Evolutionary conservation across 1,284 basidiomycete species (phyloP), one percentile per base, ranked within the genome.

Genomic region (Ganoderma meredithae): DNA sequence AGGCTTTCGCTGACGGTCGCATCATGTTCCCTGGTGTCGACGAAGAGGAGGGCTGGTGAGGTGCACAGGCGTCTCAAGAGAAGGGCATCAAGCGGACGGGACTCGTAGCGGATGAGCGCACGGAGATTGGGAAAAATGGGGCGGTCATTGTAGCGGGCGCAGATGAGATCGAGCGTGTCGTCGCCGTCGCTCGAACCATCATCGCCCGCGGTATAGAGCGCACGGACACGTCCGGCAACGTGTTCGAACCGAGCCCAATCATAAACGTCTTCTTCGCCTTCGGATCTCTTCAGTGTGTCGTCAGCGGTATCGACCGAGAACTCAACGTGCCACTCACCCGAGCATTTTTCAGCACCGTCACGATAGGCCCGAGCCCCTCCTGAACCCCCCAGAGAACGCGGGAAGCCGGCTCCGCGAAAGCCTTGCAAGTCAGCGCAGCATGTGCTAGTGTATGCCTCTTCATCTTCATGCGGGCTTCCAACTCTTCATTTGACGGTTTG

Each of bases 391-490:
- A 61, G 7, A 61, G 60, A 9, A 31, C 27, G 5, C 27, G 22
- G 1, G 60, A 43, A 31, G 60, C 60, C 2, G 60, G 60, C 1
- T 44, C 60, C 27, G 27, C 12, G 19, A 61, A 61, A 9, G 60
- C 60, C 9, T 33, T 43, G 27, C 60, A 61, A 3, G 60, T 61
- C 1, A 43, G 60, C 31, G 60, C 60, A 1, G 60, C 60, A 25
- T 15, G 12, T 22, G 60, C 43, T 2, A 61, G 41, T 5, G 60
- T 33, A 31, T 5, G 31, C 43, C 43, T 61, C 52, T 17, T 15
- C 27, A 15, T 7, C 15, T 55, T 55, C 41, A 39, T 10, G 19
- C n/a, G 8, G 12, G 15, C 13, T 47, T 10, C n/a, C 25, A 10
- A 25, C 10, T 3, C 19, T 5, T 19, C 22, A 25, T 15, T 15